Base-by-base conservation (phyloP, 1,284 basidiomycete genomes). In the Trichosporon sp. region DNA sequence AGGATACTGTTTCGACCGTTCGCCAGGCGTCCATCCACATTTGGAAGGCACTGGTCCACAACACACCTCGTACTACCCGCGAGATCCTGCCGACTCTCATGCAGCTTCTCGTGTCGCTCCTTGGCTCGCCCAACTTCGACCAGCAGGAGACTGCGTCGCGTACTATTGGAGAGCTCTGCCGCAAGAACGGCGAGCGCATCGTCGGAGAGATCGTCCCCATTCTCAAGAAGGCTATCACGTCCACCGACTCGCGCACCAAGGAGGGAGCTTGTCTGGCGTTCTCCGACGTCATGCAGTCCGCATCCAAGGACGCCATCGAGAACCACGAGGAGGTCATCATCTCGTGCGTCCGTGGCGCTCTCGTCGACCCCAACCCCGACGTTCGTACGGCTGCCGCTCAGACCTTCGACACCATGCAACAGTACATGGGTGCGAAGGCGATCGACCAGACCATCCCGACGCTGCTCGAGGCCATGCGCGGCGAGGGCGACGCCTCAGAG, bases 371-470 rank as follows among this genome's bases (percentile, higher is more conserved):
- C 63, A 89, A 94, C 70, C 82, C 89, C 9, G 86, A 85, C 57
- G 96, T 99, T n/a, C 88, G 95, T 63, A 82, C 89, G 5, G 95
- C 95, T 0, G 95, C 95, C 7, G 95, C 95, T 0, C 88, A 87
- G 75, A 92, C 94, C 0, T 99, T 99, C 81, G 95, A 99, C 77
- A 85, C 88, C 1, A 85, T 96, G 56, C 95, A 98, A 82, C 91
- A 95, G 68, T 85, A 90, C 74, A 76, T 81, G 63, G 95, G 96
- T 9, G 85, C 87, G 32, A 91, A 89, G 75, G 95, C 95, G 6
- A 95, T 98, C 71, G 94, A 99, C 76, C 88, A 95, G 80, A 99
- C 93, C 0, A 95, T 99, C 68, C 96, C 95, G 0, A 98, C 95
- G 0, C 80, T 99, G 3, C 81, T 99, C 64, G 92, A 95, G 73